Percentiles rank a stretch among this genome's conserved stretches.
Evolutionary conservation across 106 monocot species (phyloP).

Genomic region (Amphibolis antarctica): DNA sequence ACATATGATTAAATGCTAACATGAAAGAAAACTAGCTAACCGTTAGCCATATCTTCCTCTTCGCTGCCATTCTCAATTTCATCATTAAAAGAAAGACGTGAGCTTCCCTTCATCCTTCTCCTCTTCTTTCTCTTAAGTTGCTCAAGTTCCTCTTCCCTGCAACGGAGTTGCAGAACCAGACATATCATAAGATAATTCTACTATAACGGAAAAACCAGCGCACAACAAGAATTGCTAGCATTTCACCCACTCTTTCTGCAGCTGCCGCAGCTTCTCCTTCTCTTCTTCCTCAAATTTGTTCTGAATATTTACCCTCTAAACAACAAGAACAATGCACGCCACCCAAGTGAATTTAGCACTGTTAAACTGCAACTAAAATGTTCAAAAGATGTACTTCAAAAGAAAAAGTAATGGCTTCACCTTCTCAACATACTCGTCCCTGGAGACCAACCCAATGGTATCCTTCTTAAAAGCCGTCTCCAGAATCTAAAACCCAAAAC

Average conservation of each 20-base stretch:
- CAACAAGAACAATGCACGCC: slow-evolving; percentile 6
- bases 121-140: slow-evolving; percentile 86
- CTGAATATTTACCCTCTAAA: slow-evolving; percentile 82
- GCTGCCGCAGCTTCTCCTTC: slow-evolving; percentile 93
- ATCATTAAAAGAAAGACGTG: slow-evolving; percentile 80
- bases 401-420: slow-evolving; percentile 17
- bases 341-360: not conserved
- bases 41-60: slow-evolving; percentile 44
- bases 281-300: slow-evolving; percentile 99
- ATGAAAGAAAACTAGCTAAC: slow-evolving; percentile 11
- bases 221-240: not conserved
- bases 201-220: not conserved
- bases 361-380: not conserved
- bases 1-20: too few relatives aligned
- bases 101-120: slow-evolving; percentile 76
- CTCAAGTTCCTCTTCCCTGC: slow-evolving; percentile 86
- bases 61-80: slow-evolving; percentile 89
- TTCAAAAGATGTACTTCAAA: not conserved
- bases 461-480: slow-evolving; percentile 99
- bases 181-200: not conserved
- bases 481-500: slow-evolving; percentile 49
- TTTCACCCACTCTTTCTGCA: slow-evolving; percentile 76
- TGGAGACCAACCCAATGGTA: slow-evolving; percentile 92
- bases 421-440: slow-evolving; percentile 99
- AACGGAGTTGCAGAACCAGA: not conserved